These are phyloP conservation scores for Metarhizium album DNA, from an alignment of 2,329 filamentous ascomycete genomes.

Conservation along the genomic window DNA sequence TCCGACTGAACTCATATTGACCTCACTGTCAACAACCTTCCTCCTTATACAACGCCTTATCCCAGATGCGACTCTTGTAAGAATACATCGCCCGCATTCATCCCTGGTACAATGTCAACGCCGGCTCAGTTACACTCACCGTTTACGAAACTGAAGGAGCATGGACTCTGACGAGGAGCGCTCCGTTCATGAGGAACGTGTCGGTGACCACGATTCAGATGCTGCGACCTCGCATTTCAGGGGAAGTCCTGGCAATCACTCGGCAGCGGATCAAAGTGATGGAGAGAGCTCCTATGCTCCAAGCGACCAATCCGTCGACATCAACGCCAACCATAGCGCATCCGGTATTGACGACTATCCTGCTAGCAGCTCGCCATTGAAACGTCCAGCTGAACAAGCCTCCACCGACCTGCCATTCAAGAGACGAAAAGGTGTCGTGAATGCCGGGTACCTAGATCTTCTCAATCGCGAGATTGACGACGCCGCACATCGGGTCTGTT, in stretches of 20 bases:
- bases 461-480: conserved; percentile 50
- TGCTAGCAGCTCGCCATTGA: conserved; percentile 14
- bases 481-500: conserved; percentile 27
- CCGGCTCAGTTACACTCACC: conserved; percentile 11
- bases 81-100: background rate
- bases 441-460: conserved; percentile 35
- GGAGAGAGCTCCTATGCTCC: background rate
- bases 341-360: conserved; percentile 2
- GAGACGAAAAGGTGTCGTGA: conserved; percentile 31
- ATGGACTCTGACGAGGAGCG: conserved; percentile 21
- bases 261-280: background rate
- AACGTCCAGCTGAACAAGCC: conserved; percentile 18
- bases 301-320: conserved; percentile 4
- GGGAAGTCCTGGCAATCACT: background rate
- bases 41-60: too few relatives aligned
- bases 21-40: background rate
- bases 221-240: background rate
- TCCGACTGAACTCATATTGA: background rate
- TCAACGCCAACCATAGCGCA: background rate
- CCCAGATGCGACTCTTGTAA: background rate
- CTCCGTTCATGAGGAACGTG: conserved; percentile 5
- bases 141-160: conserved; percentile 9
- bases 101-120: conserved; percentile 19
- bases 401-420: conserved; percentile 29
- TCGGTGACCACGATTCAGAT: background rate